Evolutionary conservation across 257 asterid genomes (phyloP).

Genomic region (Solanum dulcamara): DNA sequence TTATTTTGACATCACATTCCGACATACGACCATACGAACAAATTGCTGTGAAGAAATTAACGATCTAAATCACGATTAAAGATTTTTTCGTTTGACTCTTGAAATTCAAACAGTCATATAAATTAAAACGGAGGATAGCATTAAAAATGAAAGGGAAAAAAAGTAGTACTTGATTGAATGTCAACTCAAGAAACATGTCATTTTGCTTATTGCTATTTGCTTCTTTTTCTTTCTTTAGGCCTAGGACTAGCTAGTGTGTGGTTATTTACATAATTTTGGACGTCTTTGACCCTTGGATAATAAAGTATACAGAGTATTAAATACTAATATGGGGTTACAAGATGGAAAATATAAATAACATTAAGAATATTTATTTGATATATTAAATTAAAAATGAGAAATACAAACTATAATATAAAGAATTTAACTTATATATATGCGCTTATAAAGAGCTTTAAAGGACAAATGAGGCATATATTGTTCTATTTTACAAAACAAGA

Average conservation of each 20-base stretch:
- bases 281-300: not conserved
- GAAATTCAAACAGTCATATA: rapidly evolving
- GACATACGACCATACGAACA: too few relatives aligned
- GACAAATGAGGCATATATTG: too few relatives aligned
- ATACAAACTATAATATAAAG: not conserved
- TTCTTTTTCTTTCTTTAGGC: not conserved
- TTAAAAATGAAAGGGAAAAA: not conserved
- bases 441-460: too few relatives aligned
- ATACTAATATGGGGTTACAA: not conserved
- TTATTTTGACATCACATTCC: too few relatives aligned
- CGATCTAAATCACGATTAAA: too few relatives aligned
- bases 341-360: not conserved
- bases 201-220: not conserved
- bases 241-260: not conserved
- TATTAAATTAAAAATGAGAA: not conserved
- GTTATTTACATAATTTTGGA: not conserved
- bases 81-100: not conserved
- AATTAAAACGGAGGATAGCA: not conserved
- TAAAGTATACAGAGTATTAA: not conserved
- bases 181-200: not conserved
- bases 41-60: too few relatives aligned
- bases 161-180: not conserved
- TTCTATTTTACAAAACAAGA: too few relatives aligned
- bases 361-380: not conserved
- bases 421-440: too few relatives aligned